These are phyloP conservation scores for Candida oleophila DNA, from an alignment of 805 yeast species.

Conservation along the genomic window DNA sequence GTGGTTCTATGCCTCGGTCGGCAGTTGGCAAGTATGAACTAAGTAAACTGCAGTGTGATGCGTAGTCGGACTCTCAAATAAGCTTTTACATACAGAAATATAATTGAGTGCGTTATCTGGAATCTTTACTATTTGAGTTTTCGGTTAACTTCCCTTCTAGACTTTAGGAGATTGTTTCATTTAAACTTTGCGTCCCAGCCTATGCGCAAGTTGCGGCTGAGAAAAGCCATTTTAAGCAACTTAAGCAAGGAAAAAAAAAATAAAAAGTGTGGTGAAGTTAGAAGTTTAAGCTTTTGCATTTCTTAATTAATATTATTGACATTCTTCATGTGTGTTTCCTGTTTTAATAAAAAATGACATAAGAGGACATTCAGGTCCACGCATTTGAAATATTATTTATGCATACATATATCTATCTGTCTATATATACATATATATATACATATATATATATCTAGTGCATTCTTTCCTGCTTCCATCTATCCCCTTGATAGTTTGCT, in stretches of 20 bases:
- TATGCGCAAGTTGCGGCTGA: neutral
- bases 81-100: neutral
- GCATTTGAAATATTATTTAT: no score
- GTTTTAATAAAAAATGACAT: neutral
- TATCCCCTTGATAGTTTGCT: no score
- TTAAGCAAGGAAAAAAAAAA: neutral
- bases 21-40: neutral
- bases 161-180: neutral
- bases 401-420: no score
- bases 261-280: neutral
- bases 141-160: neutral
- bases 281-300: neutral
- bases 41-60: neutral
- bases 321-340: neutral
- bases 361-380: no score
- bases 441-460: neutral
- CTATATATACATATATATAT: neutral
- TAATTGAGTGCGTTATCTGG: neutral
- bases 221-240: neutral
- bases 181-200: neutral
- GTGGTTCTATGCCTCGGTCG: neutral
- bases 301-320: neutral
- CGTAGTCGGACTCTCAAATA: neutral
- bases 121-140: neutral
- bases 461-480: no score